Evolutionary conservation across 108 stramenopile species (phyloP).

Genomic region (Cyclotella kingstonii): DNA sequence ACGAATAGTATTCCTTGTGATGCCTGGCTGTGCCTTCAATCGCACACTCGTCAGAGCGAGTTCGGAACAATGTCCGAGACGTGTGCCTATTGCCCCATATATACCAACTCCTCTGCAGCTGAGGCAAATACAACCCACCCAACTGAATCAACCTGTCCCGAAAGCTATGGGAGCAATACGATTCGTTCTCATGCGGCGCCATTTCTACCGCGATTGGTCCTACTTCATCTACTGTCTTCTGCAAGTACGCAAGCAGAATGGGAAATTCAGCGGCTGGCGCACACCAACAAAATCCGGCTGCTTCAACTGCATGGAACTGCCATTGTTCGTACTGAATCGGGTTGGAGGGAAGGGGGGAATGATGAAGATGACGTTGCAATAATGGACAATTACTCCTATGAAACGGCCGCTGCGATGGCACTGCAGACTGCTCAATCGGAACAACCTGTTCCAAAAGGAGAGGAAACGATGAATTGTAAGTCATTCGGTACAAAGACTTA

Average conservation of each 20-base stretch:
- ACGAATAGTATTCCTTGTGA: constrained; percentile 19
- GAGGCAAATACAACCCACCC: not conserved
- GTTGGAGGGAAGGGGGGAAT: constrained; percentile 26
- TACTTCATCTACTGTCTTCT: constrained; percentile 16
- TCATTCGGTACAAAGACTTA: not conserved
- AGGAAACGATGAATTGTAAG: not conserved
- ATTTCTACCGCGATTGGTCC: constrained; percentile 18
- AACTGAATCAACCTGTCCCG: not conserved
- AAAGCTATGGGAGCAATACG: not conserved
- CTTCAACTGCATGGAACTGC: constrained; percentile 44
- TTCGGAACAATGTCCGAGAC: constrained; percentile 25
- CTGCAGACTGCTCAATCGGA: constrained; percentile 5
- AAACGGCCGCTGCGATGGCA: constrained; percentile 33
- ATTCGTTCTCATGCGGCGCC: constrained; percentile 32
- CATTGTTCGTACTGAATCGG: not conserved
- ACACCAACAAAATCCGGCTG: constrained; percentile 14
- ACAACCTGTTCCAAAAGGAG: not conserved
- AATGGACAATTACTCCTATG: constrained; percentile 40
- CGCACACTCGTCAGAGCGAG: constrained; percentile 15
- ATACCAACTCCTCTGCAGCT: constrained; percentile 1
- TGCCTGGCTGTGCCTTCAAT: constrained; percentile 29
- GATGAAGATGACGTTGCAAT: constrained; percentile 44
- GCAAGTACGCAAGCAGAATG: constrained; percentile 1
- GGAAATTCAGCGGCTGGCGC: constrained; percentile 20
- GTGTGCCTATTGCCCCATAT: constrained; percentile 44